A percentile compares a stretch with the other conserved stretches of the same genome.
phyloP scores from a whole-genome alignment of 73 alveolate species.

The Blepharisma stoltei region DNA sequence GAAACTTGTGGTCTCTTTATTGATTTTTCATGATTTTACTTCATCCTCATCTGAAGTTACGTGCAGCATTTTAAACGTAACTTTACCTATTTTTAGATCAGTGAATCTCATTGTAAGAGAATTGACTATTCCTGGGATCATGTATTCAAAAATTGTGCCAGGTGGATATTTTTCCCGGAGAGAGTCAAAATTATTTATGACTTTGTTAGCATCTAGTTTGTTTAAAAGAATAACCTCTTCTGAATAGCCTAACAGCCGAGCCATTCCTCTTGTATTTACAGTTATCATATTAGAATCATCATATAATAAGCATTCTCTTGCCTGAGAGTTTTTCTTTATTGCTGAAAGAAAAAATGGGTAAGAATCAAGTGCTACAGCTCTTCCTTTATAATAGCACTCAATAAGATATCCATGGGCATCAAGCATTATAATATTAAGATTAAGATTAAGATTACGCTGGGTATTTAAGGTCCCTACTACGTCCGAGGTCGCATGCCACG shows the following conservation, averaged over 20 bases:
- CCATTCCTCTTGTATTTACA: conserved; percentile 2
- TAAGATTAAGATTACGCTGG: no score
- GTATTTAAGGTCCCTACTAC: no score
- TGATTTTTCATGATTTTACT: not conserved
- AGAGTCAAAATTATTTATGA: not conserved
- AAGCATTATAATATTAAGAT: not conserved
- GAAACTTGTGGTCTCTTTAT: not conserved
- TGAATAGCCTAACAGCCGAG: not conserved
- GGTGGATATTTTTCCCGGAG: no score
- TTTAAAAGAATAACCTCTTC: not conserved
- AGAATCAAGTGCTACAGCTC: not conserved
- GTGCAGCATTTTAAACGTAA: not conserved
- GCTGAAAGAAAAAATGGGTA: not conserved
- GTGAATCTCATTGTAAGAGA: conserved; percentile 3
- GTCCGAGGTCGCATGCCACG: no score
- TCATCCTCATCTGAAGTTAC: not conserved
- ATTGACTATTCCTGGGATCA: conserved; percentile 10
- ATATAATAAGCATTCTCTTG: conserved; percentile 17
- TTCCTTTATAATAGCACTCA: not conserved
- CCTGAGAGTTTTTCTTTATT: not conserved
- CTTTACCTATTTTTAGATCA: not conserved
- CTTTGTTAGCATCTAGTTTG: not conserved
- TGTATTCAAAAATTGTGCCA: not conserved
- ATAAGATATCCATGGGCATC: conserved; percentile 1
- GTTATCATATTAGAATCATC: not conserved